A percentile compares a stretch with the other conserved stretches of the same genome.
phyloP scores from a whole-genome alignment of 352 stramenopile species.

The Peronospora destructor region DNA sequence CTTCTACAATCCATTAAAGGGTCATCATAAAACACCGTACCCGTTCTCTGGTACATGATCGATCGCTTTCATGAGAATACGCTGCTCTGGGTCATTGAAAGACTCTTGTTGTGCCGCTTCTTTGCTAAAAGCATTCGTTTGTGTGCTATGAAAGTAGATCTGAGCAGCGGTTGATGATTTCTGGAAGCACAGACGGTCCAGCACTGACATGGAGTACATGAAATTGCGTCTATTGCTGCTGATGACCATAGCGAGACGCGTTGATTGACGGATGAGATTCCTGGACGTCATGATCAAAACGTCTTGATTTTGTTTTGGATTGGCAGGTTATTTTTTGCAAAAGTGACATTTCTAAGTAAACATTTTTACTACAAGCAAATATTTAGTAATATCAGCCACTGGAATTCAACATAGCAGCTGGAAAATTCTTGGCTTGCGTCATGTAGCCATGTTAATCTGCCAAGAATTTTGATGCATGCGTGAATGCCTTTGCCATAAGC shows the following conservation, averaged over 20 bases:
- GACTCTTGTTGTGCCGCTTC: conserved; percentile 14
- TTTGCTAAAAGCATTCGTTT: conserved; percentile 9
- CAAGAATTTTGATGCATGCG: no score
- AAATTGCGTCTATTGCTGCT: conserved; percentile 10
- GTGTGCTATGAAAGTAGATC: conserved; percentile 20
- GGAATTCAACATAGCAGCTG: no score
- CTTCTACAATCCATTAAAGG: neutral
- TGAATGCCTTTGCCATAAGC: no score
- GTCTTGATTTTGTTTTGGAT: conserved; percentile 3
- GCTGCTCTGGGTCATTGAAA: conserved; percentile 35
- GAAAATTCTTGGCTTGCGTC: no score
- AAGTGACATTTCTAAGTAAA: conserved; percentile 8
- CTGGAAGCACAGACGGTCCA: conserved; percentile 12
- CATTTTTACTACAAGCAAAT: no score
- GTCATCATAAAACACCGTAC: conserved; percentile 29
- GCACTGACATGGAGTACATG: conserved; percentile 1
- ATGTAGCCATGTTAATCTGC: no score
- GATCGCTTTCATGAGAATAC: conserved; percentile 52
- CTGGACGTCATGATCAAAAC: conserved; percentile 22
- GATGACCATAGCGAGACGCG: conserved; percentile 5
- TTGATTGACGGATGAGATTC: conserved; percentile 18
- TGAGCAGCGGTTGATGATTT: neutral
- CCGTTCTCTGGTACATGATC: conserved; percentile 40
- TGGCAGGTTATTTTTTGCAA: conserved; percentile 1
- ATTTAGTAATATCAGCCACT: no score